Evolutionary conservation across 2,329 filamentous ascomycete species (phyloP), one percentile per base, ranked within the genome.

Genomic region (Fusarium continuum): DNA sequence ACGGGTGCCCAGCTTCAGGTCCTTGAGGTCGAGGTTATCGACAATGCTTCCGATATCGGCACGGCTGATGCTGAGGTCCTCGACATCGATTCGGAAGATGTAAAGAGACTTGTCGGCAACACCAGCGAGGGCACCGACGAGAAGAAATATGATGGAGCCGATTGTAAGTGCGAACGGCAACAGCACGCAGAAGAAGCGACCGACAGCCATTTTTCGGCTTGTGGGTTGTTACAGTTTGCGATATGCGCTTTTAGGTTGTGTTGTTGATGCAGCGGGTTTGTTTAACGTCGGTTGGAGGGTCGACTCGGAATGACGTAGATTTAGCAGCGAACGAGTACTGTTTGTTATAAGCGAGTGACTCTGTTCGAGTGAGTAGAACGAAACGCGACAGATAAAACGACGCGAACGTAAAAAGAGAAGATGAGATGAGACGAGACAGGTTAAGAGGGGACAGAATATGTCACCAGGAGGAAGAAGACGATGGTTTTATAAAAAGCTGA

Each of bases 181-280:
- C 78, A 91, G 86, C 78, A 98, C 95, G 79, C 93, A 97, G 76
- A 91, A 81, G 71, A 94, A 87, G 73, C 94, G 87, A 69, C 92
- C 93, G 73, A 85, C 83, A 79, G 89, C 77, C 82, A 84, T 84
- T 64, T 64, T 74, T 29, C n/a, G 72, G 73, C 57, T 73, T 50
- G 51, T 34, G 49, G 59, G 55, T 43, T 19, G 19, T 38, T 36
- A 20, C 19, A 20, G 46, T 32, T 38, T 51, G 38, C 35, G 25
- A 26, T 36, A 39, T 44, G 14, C 10, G 13, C 10, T 32, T 45
- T 34, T 35, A 39, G 44, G 51, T 39, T 39, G 20, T 28, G 32
- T 45, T 53, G 52, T 44, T 40, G 38, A 54, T 64, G 41, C 19
- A 31, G 32, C 25, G 48, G 47, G 38, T 14, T 22, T 20, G 38